phyloP scores from a whole-genome alignment of 2,329 filamentous ascomycete species.

The Didymella pinodella region DNA sequence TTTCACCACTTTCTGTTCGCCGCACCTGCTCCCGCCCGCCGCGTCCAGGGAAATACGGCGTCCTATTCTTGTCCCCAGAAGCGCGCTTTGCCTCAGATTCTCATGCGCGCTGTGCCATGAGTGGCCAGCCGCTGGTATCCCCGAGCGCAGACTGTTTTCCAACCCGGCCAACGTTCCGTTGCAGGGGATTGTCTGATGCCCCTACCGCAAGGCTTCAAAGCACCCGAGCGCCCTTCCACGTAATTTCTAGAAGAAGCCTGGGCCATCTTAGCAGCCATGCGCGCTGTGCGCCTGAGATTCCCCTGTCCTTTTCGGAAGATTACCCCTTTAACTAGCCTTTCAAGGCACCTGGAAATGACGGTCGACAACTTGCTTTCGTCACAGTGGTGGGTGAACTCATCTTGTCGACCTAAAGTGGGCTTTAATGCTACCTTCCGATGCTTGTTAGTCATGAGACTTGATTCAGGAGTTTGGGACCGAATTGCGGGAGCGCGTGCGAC shows the following conservation, averaged over 20 bases:
- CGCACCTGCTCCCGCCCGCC: slow-evolving; percentile 26
- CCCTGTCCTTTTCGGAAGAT: slow-evolving; percentile 50
- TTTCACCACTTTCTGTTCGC: slow-evolving; percentile 43
- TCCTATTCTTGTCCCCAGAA: slow-evolving; percentile 44
- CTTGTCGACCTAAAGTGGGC: slow-evolving; percentile 10
- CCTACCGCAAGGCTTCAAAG: slow-evolving; percentile 36
- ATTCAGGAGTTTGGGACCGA: slow-evolving; percentile 21
- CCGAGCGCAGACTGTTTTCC: slow-evolving; percentile 34
- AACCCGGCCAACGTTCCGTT: slow-evolving; percentile 38
- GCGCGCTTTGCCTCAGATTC: slow-evolving; percentile 41
- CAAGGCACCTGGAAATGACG: slow-evolving; percentile 31
- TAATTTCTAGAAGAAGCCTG: slow-evolving; percentile 49
- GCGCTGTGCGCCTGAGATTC: slow-evolving; percentile 27
- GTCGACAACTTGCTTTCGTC: slow-evolving; percentile 24
- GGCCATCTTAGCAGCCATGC: slow-evolving; percentile 33
- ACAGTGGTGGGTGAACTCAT: slow-evolving; percentile 26
- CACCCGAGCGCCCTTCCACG: slow-evolving; percentile 45
- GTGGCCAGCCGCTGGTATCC: slow-evolving; percentile 43
- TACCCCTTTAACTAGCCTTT: slow-evolving; percentile 43
- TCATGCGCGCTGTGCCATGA: slow-evolving; percentile 37
- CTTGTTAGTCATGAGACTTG: slow-evolving; percentile 12
- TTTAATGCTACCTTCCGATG: slow-evolving; percentile 7
- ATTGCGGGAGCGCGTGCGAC: slow-evolving; percentile 31
- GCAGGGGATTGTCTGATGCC: slow-evolving; percentile 41
- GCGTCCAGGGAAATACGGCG: slow-evolving; percentile 29